Base-by-base conservation (phyloP, 1,284 basidiomycete genomes). In the Erythrobasidium hasegawianum region DNA sequence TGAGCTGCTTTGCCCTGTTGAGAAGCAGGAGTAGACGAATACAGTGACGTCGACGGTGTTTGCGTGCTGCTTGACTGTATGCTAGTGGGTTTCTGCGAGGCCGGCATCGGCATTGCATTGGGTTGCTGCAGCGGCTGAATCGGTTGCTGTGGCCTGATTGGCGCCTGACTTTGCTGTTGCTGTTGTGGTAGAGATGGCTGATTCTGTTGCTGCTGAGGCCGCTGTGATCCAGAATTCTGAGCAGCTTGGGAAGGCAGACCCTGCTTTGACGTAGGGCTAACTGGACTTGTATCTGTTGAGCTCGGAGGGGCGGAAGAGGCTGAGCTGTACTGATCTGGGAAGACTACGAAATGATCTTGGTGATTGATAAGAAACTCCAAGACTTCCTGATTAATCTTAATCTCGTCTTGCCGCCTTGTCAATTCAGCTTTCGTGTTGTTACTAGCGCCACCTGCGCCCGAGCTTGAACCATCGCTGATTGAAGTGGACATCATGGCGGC, bases 361-460 rank as follows among this genome's bases (percentile, higher is more conserved):
- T 91, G 84, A 38, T 84, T 87, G 73, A 98, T 97, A 64, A 98
- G 81, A 77, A 97, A 97, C 76, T 97, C 91, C 61, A 98, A 83
- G 49, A 97, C 93, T 68, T 84, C 82, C 76, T 97, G 94, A 65
- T 88, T 92, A 5, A 91, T 81, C 26, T 85, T 84, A 78, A 95
- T 91, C 75, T 96, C 92, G 50, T 82, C 79, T 1, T 88, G 90
- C 10, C 41, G 65, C 50, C 41, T 69, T 64, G 1, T 54, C 22
- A n/a, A 41, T 67, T 54, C 67, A 45, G n/a, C 38, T 2, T 33
- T 38, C 16, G 45, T 57, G 41, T 24, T 26, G 16, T 10, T 24
- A 11, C 24, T 10, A 40, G 50, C 13, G 50, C 45, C 24, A 9
- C 24, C 43, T 4, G 2, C 57, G 9, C 43, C 40, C 9, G 20